Percentiles rank a stretch among this genome's conserved stretches.
phyloP scores from a whole-genome alignment of 2,329 filamentous ascomycete genomes.

The Cercospora sesami region DNA sequence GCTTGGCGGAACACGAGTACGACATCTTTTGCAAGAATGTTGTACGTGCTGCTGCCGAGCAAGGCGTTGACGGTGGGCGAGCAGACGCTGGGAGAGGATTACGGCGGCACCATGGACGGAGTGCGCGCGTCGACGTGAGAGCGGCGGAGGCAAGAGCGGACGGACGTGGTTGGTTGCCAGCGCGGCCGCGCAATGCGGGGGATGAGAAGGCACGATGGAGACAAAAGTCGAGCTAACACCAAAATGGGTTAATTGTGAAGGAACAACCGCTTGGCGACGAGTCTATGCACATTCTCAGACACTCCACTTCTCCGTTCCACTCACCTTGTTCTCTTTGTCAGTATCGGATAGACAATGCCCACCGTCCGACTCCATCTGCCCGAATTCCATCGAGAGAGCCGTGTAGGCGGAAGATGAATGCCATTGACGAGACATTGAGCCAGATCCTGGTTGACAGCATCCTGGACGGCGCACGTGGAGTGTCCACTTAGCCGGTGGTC shows the following conservation, averaged over 20 bases:
- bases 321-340: background rate
- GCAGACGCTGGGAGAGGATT: conserved; percentile 35
- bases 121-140: conserved; percentile 24
- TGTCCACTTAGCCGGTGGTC: background rate
- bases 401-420: background rate
- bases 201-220: background rate
- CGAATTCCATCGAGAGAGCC: background rate
- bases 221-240: background rate
- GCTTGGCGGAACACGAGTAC: conserved; percentile 38
- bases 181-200: background rate
- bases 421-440: background rate
- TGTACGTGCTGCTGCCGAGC: conserved; percentile 37
- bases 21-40: conserved; percentile 37
- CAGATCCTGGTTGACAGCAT: background rate
- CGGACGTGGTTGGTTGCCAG: background rate
- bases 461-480: background rate
- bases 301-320: conserved; percentile 6
- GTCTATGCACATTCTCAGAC: background rate
- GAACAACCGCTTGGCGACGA: background rate
- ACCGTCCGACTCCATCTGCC: no score
- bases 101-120: conserved; percentile 32
- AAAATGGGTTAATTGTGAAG: background rate
- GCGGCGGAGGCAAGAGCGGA: background rate
- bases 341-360: background rate
- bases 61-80: conserved; percentile 32